Evolutionary conservation across 768 basidiomycete genomes (phyloP), one percentile per base, ranked within the genome.

Genomic region (Lyophyllum decastes): DNA sequence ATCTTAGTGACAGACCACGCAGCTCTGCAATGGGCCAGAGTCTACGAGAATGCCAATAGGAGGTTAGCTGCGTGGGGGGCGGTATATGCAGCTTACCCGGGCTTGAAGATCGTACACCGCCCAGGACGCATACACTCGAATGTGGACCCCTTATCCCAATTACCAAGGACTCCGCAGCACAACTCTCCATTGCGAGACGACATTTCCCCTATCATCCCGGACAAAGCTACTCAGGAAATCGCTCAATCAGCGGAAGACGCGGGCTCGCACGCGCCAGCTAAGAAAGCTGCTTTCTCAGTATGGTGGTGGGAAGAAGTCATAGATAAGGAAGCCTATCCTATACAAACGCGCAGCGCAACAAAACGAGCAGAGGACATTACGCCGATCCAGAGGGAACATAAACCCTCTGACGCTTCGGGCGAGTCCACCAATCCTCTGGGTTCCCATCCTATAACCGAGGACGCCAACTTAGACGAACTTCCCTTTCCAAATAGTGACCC

Each of bases 81-180:
- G 0, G 67, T 75, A 10, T 73, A 72, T 41, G 52, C 66, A 0
- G 72, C 73, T 2, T 74, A 67, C 24, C 73, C 69, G 0, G 57
- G 58, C 0, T 54, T 76, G 0, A 61, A 64, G 43, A 73, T 76
- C n/a, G 61, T 72, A 0, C 75, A 75, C 41, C 49, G 72, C 10
- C 59, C 72, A 0, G 75, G 75, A 0, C 17, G 67, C 25, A 57
- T 73, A 1, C 75, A 76, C 41, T 73, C 70, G 0, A 76, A 76
- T 49, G 67, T 70, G 0, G 67, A 70, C 48, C 68, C 68, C 0
- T 43, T 70, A 0, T 68, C 68, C 0, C 22, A 63, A n/a, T 27
- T 66, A 43, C 57, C 55, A 1, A 43, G 63, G 14, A 35, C 61
- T 27, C 66, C 63, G 7, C 58, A 54, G 33, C 63, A 65, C 27